phyloP scores from a whole-genome alignment of 805 yeast species.

The Jamesozyma jinghongensis region DNA sequence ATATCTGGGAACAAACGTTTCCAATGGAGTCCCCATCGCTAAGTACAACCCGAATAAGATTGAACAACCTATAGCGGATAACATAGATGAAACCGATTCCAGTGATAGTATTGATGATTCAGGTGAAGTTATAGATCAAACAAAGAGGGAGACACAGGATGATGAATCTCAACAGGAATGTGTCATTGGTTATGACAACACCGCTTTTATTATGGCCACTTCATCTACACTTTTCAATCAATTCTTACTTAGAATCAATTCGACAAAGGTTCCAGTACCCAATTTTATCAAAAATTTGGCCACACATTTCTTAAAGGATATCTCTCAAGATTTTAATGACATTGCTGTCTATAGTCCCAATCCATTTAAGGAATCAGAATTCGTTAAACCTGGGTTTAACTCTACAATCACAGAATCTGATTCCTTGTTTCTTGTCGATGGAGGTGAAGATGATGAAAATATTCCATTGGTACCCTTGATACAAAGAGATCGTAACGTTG shows the following conservation, averaged over 20 bases:
- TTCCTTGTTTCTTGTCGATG: constrained; percentile 51
- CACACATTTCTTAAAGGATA: constrained; percentile 36
- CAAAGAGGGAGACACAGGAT: not conserved
- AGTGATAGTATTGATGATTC: not conserved
- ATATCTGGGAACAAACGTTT: constrained; percentile 60
- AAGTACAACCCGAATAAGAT: constrained; percentile 60
- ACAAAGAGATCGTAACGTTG: constrained; percentile 50
- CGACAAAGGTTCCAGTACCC: constrained; percentile 34
- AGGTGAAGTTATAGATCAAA: not conserved
- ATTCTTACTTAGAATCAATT: constrained; percentile 45
- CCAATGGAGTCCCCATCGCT: constrained; percentile 47
- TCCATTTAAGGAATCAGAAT: constrained; percentile 47
- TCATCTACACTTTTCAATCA: constrained; percentile 75
- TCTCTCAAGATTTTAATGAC: constrained; percentile 48
- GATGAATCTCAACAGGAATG: constrained; percentile 33
- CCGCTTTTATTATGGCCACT: constrained; percentile 75
- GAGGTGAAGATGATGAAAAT: constrained; percentile 61
- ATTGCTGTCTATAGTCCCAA: constrained; percentile 64
- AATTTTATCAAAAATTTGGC: constrained; percentile 34
- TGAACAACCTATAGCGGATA: constrained; percentile 21
- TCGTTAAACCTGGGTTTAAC: constrained; percentile 25
- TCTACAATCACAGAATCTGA: constrained; percentile 34
- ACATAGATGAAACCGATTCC: not conserved
- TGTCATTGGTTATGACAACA: constrained; percentile 64
- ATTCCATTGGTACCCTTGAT: constrained; percentile 55